phyloP scores from a whole-genome alignment of 495 filamentous ascomycete species.

The Neurospora sp. region DNA sequence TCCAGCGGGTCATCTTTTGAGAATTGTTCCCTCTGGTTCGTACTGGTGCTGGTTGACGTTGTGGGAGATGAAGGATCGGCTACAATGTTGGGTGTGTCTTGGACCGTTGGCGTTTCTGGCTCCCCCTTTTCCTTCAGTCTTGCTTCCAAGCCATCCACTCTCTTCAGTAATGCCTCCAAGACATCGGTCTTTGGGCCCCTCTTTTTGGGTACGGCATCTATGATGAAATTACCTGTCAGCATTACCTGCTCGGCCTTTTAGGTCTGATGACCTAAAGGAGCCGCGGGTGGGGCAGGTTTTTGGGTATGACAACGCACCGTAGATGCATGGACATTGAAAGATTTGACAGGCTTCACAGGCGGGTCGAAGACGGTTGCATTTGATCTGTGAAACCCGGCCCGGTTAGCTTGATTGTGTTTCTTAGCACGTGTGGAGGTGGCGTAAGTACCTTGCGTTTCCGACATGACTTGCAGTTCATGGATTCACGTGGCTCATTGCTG shows the following conservation, averaged over 20 bases:
- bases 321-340: slow-evolving; percentile 80
- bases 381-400: slow-evolving; percentile 48
- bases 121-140: slow-evolving; percentile 57
- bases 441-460: slow-evolving; percentile 67
- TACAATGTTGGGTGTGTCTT: slow-evolving; percentile 11
- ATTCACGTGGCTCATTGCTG: slow-evolving; percentile 69
- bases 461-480: slow-evolving; percentile 92
- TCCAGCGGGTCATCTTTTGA: background rate
- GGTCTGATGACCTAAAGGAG: background rate
- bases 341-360: slow-evolving; percentile 83
- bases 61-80: slow-evolving; percentile 11
- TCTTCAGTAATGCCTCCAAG: slow-evolving; percentile 69
- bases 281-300: background rate
- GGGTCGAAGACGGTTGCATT: slow-evolving; percentile 75
- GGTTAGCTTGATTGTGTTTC: slow-evolving; percentile 6
- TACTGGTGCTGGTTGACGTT: slow-evolving; percentile 1
- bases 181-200: slow-evolving; percentile 83
- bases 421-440: background rate
- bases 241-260: background rate
- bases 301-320: slow-evolving; percentile 46
- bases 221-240: slow-evolving; percentile 2
- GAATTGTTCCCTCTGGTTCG: background rate
- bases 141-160: slow-evolving; percentile 75
- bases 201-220: slow-evolving; percentile 83
- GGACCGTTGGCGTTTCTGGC: slow-evolving; percentile 31